Evolutionary conservation across 2,329 filamentous ascomycete species (phyloP), one percentile per base, ranked within the genome.

Genomic region (Diaporthe capsici): DNA sequence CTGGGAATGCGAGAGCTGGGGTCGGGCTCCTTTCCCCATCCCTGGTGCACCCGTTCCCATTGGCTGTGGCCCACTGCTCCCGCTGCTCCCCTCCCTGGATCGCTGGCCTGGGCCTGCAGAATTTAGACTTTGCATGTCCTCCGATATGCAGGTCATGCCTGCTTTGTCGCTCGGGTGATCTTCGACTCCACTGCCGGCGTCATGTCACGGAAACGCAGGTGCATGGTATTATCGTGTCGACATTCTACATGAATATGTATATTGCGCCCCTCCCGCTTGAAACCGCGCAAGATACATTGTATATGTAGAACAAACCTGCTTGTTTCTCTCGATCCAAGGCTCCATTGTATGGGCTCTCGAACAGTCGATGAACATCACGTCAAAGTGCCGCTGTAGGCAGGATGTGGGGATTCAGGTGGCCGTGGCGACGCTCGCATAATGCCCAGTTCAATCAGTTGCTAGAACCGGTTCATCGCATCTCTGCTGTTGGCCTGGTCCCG

Each of bases 121-220:
- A 63, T 63, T 71, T 72, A 63, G 44, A 42, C 57, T 51, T 44
- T 72, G 49, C 55, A 72, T 70, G 31, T 68, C 28, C 63, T 51
- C 63, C 63, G 44, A 70, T 55, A 63, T 72, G 71, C 71, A 72
- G 71, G 58, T 73, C 58, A 65, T 73, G 71, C 71, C 47, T 73
- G 58, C 71, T 73, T 57, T 57, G 58, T 55, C 58, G 49, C 51
- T 73, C 58, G 58, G 71, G 58, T 73, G 58, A 73, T 73, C 71
- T 55, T 73, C 71, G 58, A 49, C 70, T 72, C 70, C 70, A 72
- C 71, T 53, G 31, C 65, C 65, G 34, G 34, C 65, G 65, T 55
- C 65, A 55, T 42, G 65, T 51, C 44, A 67, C 44, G 8, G 20
- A 25, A 55, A 42, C 22, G n/a, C 31, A 42, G 49, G 34, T 39